Conservation (phyloP, 805 yeast genomes). For the Candida pini region DNA sequence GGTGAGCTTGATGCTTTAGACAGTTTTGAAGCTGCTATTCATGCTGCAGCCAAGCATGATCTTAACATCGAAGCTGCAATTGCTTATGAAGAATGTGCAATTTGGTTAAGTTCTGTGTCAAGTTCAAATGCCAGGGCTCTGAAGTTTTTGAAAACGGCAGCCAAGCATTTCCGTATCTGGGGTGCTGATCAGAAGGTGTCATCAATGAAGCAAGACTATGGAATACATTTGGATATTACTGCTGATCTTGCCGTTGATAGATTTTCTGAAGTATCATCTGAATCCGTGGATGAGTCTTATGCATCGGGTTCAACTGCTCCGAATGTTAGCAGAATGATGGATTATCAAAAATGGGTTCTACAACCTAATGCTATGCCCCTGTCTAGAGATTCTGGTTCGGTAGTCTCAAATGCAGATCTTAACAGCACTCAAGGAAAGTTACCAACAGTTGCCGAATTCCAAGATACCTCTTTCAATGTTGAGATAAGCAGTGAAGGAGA, state of each 20-base stretch:
- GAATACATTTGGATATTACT: slow-evolving; percentile 19
- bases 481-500: neutral
- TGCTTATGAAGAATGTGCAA: slow-evolving; percentile 37
- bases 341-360: neutral
- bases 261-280: slow-evolving; percentile 2
- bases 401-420: neutral
- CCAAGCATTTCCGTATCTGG: slow-evolving; percentile 28
- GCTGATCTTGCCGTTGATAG: slow-evolving; percentile 1
- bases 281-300: neutral
- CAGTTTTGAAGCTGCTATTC: slow-evolving; percentile 40
- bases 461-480: neutral
- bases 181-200: slow-evolving; percentile 24
- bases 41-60: slow-evolving; percentile 27
- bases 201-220: slow-evolving; percentile 25
- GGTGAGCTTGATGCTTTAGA: slow-evolving; percentile 37
- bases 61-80: slow-evolving; percentile 35
- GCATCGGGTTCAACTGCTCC: neutral
- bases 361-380: neutral
- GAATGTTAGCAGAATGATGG: neutral
- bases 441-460: neutral
- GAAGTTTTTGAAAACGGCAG: slow-evolving; percentile 33
- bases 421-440: no score
- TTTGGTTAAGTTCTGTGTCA: slow-evolving; percentile 28
- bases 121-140: slow-evolving; percentile 29
- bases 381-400: neutral